Evolutionary conservation across 83 land plant genomes (phyloP), one percentile per base, ranked within the genome.

Genomic region (Diphasiastrum complanatum): DNA sequence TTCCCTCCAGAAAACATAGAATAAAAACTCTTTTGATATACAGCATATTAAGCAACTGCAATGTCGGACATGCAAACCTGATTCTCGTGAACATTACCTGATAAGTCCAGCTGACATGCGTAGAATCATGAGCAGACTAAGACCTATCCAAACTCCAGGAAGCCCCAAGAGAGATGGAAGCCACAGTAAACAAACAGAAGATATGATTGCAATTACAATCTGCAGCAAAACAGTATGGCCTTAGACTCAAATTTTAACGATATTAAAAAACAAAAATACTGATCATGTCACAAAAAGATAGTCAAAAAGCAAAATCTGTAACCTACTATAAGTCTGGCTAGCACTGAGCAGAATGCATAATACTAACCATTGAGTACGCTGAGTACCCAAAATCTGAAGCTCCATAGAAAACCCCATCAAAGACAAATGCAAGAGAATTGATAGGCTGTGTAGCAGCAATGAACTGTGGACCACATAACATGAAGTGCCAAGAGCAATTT

Each of bases 321-420:
- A 47, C 5, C 5, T 10, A 4, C 2, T 28, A 18, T 33, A 14
- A 2, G 10, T 28, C 14, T 18, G 22, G 19, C 20, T 18, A 22
- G 36, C 19, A 1, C 51, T 60, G 60, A n/a, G 27, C 28, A n/a
- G 6, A 20, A 32, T 11, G 20, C 2, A 22, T 45, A 20, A 8
- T 24, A 60, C 68, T 50, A 68, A 91, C 97, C 97, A 80, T 86
- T 11, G 97, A 74, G 40, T 51, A 59, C 29, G 93, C 97, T 26
- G 89, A 84, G 75, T 84, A 91, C 25, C 75, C 62, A 51, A 91
- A 91, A 61, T 91, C 97, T 1, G 89, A 87, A 12, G 81, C 79
- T 55, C 97, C 97, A 75, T 82, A 91, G 58, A 84, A 83, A 28
- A 87, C 78, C 5, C 97, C 97, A 77, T 91, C 97, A 73, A 78